These are phyloP conservation scores for Paecilomyces fulvus DNA, from an alignment of 2,329 filamentous ascomycete genomes.

Conservation along the genomic window DNA sequence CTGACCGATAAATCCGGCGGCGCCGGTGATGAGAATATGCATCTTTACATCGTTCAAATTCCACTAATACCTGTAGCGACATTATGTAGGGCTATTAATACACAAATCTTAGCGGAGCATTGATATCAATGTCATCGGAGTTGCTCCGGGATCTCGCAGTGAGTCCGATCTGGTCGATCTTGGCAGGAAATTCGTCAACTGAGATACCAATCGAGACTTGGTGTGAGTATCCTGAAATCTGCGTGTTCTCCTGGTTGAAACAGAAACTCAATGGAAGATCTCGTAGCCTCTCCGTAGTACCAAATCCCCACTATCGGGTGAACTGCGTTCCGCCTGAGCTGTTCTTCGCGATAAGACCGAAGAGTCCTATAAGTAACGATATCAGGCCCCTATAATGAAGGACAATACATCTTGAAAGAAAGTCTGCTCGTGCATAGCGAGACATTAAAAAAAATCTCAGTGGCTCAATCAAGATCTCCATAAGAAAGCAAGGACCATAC, in stretches of 20 bases:
- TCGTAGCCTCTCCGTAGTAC: background rate
- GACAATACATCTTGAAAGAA: background rate
- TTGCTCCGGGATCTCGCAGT: constrained; percentile 4
- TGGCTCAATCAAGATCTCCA: background rate
- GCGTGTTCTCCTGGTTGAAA: background rate
- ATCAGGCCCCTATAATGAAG: background rate
- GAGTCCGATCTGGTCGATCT: background rate
- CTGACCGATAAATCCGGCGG: constrained; percentile 57
- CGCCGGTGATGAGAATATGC: constrained; percentile 56
- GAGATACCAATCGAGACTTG: background rate
- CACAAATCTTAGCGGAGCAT: background rate
- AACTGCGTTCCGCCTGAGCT: background rate
- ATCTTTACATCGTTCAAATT: constrained; percentile 13
- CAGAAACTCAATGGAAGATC: background rate
- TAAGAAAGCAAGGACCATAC: background rate
- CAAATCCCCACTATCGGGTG: background rate
- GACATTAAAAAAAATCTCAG: background rate
- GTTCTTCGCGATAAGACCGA: background rate
- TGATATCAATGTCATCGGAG: constrained; percentile 3
- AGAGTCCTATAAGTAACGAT: background rate
- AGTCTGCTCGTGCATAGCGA: background rate
- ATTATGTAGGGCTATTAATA: background rate
- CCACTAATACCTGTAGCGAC: background rate
- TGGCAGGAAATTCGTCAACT: background rate
- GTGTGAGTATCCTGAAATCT: background rate